Conservation (phyloP, 2,329 filamentous ascomycete species). For the Aspergillus niger region DNA sequence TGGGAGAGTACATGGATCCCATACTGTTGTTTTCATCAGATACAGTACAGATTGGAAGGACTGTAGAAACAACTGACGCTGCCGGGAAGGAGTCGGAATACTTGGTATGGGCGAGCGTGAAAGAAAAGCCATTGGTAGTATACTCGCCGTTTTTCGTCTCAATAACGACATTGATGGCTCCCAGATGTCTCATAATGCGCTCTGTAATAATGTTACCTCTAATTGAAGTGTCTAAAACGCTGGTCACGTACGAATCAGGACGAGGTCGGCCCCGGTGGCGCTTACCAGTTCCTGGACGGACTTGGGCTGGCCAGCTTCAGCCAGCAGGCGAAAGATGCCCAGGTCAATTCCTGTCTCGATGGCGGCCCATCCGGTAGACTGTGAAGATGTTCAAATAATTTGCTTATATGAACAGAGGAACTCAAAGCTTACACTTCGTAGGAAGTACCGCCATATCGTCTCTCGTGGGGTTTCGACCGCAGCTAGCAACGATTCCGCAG, state of each 20-base stretch:
- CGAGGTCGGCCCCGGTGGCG: constrained; percentile 22
- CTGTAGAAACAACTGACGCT: constrained; percentile 20
- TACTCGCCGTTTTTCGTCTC: constrained; percentile 38
- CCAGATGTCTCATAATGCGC: constrained; percentile 39
- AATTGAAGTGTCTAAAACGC: not conserved
- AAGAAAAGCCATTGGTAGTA: constrained; percentile 35
- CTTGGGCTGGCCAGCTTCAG: constrained; percentile 23
- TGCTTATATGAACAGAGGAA: not conserved
- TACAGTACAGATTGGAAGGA: too few relatives aligned
- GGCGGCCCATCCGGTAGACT: constrained; percentile 26
- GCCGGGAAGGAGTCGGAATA: constrained; percentile 28
- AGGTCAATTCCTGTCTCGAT: constrained; percentile 27
- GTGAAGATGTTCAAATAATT: not conserved
- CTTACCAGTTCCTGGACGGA: constrained; percentile 21
- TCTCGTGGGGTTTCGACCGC: constrained; percentile 51
- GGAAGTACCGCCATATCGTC: constrained; percentile 51
- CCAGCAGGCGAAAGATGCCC: constrained; percentile 26
- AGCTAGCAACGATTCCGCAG: constrained; percentile 19
- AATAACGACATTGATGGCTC: constrained; percentile 36
- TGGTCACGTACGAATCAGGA: not conserved
- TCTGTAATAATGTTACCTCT: constrained; percentile 6
- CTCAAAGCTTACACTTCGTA: constrained; percentile 40
- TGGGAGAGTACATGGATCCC: constrained; percentile 20
- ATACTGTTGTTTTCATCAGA: constrained; percentile 12
- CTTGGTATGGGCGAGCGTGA: constrained; percentile 25